These are phyloP conservation scores for Curvularia spicifera DNA, from an alignment of 2,329 filamentous ascomycete genomes.

Conservation along the genomic window DNA sequence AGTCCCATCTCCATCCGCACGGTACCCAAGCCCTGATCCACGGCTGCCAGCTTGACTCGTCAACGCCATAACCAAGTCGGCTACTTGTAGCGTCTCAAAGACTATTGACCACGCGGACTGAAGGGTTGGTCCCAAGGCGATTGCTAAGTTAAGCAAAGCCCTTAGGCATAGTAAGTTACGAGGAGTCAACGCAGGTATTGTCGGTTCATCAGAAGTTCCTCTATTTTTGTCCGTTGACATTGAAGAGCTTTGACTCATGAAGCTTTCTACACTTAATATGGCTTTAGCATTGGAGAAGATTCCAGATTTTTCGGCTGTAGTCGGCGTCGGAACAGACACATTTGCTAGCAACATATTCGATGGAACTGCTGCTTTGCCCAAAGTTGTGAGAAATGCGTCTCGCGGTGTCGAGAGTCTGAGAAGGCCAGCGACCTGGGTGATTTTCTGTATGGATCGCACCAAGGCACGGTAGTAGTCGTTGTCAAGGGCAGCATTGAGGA, in stretches of 20 bases:
- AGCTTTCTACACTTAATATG: slow-evolving; percentile 74
- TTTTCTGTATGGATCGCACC: slow-evolving; percentile 91
- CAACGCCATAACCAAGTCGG: slow-evolving; percentile 78
- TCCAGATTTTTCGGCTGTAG: slow-evolving; percentile 60
- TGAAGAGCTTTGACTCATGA: slow-evolving; percentile 65
- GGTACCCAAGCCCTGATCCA: slow-evolving; percentile 23
- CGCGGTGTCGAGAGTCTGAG: slow-evolving; percentile 83
- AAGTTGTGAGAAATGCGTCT: slow-evolving; percentile 91
- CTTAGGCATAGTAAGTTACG: slow-evolving; percentile 89
- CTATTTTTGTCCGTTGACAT: slow-evolving; percentile 63
- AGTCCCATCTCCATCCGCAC: slow-evolving; percentile 32
- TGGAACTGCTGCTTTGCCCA: slow-evolving; percentile 92
- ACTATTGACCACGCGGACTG: slow-evolving; percentile 88
- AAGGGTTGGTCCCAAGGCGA: slow-evolving; percentile 88
- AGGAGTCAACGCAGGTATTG: slow-evolving; percentile 70
- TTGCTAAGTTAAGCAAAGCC: slow-evolving; percentile 92
- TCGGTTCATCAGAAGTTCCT: slow-evolving; percentile 61
- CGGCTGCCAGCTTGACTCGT: slow-evolving; percentile 38
- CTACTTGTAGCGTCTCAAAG: slow-evolving; percentile 89
- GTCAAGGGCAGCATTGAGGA: slow-evolving; percentile 88
- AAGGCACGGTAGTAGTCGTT: slow-evolving; percentile 92
- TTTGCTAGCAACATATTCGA: slow-evolving; percentile 66
- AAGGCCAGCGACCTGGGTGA: slow-evolving; percentile 92
- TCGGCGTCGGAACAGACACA: slow-evolving; percentile 44
- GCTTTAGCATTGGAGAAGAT: slow-evolving; percentile 74